Percentiles rank a stretch among this genome's conserved stretches.
Evolutionary conservation across 2,329 filamentous ascomycete genomes (phyloP).

Genomic region (Aspergillus quadricinctus): DNA sequence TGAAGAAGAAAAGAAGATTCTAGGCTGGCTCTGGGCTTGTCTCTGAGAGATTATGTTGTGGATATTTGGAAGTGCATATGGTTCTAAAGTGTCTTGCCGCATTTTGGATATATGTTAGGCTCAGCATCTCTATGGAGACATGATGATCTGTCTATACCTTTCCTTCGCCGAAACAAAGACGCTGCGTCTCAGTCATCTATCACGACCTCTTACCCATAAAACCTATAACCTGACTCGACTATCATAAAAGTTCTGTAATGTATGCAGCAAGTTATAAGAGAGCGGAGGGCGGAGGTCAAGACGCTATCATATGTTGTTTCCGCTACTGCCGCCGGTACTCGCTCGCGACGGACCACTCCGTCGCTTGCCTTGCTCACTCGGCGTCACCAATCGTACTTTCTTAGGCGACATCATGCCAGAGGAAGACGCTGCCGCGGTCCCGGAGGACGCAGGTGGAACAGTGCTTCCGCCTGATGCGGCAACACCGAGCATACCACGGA

Average conservation of each 20-base stretch:
- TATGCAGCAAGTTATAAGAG: background rate
- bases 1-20: constrained; percentile 57
- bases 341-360: constrained; percentile 18
- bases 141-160: background rate
- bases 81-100: background rate
- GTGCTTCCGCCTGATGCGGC: constrained; percentile 22
- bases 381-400: constrained; percentile 43
- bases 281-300: background rate
- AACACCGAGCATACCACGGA: constrained; percentile 40
- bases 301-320: constrained; percentile 3
- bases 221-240: background rate
- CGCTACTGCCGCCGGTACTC: constrained; percentile 14
- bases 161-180: background rate
- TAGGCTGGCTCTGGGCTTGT: constrained; percentile 25
- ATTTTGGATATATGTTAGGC: background rate
- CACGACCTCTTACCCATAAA: background rate
- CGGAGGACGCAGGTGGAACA: constrained; percentile 18
- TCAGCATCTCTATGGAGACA: background rate
- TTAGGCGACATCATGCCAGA: constrained; percentile 40
- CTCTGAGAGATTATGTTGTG: background rate
- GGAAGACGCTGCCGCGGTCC: constrained; percentile 17
- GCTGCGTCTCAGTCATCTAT: background rate
- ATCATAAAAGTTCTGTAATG: background rate
- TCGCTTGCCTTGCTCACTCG: constrained; percentile 37
- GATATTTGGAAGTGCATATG: background rate